Evolutionary conservation across 176 grass and related monocot species (phyloP), one percentile per base, ranked within the genome.

Genomic region (Triticum dicoccoides): DNA sequence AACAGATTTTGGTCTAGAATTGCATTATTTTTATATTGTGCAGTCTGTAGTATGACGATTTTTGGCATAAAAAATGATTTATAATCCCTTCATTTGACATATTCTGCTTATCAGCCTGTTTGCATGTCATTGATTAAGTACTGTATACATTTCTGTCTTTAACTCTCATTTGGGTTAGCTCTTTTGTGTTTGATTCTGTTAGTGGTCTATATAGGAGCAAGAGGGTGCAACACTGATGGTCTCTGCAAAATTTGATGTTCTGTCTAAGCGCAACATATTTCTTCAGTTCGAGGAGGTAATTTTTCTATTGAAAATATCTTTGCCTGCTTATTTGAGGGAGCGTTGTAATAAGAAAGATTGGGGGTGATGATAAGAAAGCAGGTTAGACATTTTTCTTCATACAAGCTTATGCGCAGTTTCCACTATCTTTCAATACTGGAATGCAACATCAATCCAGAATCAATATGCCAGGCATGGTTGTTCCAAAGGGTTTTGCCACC

Each of bases 251-350:
- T 98, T 98, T 80, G 88, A 70, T 82, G 75, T 96, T 85, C 39
- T 98, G 35, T 96, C 96, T 71, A 94, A 94, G 58, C 93, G 91
- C 69, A 95, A 96, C 68, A 94, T 98, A 67, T 96, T 91, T 86
- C 96, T 98, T 92, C 90, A 96, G 67, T 98, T 98, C 86, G 90
- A 98, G 89, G 96, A 94, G 96, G 93, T 98, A 89, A 49, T 59
- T 51, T 72, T 63, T 14, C 13, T 65, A 11, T 70, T 12, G 17
- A 54, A 63, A 92, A 87, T 54, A 82, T 67, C 8, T 82, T 29
- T 37, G 51, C 54, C 41, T 87, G 21, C 39, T 86, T 65, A 78
- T 69, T 61, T 63, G 5, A 49, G 49, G 44, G 68, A 70, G 13
- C 44, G 12, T 32, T 73, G 12, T 33, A 71, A 49, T 47, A 67